Evolutionary conservation across 306 rosid species (phyloP).

Genomic region (Comarum palustre): DNA sequence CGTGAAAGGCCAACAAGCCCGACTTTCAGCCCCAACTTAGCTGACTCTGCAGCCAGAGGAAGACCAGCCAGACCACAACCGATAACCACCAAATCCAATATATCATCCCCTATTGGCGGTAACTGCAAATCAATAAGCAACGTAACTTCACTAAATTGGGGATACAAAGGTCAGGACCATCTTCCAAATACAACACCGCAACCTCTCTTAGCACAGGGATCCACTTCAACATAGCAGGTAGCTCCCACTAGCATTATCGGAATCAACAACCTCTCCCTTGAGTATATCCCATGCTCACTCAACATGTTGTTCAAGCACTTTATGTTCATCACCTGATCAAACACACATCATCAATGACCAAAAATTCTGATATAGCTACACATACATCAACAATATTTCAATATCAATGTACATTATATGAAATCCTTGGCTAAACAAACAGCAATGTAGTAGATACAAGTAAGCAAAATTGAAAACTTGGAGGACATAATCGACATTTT

Average conservation of each 20-base stretch:
- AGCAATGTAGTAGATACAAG: background rate
- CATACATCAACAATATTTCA: background rate
- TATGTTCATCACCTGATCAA: constrained; percentile 69
- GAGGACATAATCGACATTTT: background rate
- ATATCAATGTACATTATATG: background rate
- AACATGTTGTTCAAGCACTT: constrained; percentile 91
- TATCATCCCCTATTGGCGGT: constrained; percentile 57
- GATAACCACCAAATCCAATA: constrained; percentile 84
- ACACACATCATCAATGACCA: background rate
- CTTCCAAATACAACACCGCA: constrained; percentile 70
- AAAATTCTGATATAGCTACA: background rate
- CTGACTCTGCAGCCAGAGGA: constrained; percentile 94
- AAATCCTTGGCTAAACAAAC: background rate
- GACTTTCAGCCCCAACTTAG: constrained; percentile 82
- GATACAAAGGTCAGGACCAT: constrained; percentile 50
- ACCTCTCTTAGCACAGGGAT: constrained; percentile 77
- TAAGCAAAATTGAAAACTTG: background rate
- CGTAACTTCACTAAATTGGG: constrained; percentile 1
- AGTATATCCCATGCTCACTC: constrained; percentile 94
- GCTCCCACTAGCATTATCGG: constrained; percentile 63
- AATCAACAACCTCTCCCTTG: constrained; percentile 82
- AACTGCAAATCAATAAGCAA: constrained; percentile 53
- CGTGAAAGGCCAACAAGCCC: constrained; percentile 94
- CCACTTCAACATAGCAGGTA: constrained; percentile 76
- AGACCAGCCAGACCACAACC: constrained; percentile 99